A percentile compares a stretch with the other conserved stretches of the same genome.
phyloP scores from a whole-genome alignment of 257 asterid species.

The Solanum virginianum region DNA sequence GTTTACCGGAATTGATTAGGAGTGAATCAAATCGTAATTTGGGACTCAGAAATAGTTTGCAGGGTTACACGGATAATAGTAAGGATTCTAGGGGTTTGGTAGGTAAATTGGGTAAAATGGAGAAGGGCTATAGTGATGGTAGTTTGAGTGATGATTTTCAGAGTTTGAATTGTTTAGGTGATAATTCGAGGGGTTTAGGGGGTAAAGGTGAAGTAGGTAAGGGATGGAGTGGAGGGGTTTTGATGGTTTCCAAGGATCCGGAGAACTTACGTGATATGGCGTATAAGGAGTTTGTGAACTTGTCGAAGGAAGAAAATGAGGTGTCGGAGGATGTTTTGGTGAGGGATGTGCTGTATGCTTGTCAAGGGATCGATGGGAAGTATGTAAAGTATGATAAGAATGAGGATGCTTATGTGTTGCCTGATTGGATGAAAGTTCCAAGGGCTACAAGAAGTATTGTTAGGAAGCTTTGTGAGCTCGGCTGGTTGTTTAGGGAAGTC shows the following conservation, averaged over 20 bases:
- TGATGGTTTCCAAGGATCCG: conserved; percentile 72
- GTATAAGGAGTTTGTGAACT: conserved; percentile 51
- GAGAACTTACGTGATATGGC: conserved; percentile 80
- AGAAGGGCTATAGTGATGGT: conserved; percentile 18
- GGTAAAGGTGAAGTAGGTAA: conserved; percentile 38
- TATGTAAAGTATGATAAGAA: conserved; percentile 59
- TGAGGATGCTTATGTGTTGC: conserved; percentile 57
- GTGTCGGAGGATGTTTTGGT: conserved; percentile 76
- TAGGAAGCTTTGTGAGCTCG: conserved; percentile 84
- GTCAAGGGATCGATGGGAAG: conserved; percentile 95
- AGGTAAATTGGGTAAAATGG: conserved; percentile 18
- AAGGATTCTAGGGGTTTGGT: conserved; percentile 18
- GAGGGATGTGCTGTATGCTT: conserved; percentile 85
- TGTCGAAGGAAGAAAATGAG: conserved; percentile 81
- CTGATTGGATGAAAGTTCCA: conserved; percentile 49
- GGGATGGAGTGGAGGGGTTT: conserved; percentile 63
- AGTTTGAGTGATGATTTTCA: conserved; percentile 25
- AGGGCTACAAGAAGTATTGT: conserved; percentile 63
- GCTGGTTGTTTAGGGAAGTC: conserved; percentile 90
- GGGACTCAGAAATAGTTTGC: conserved; percentile 3
- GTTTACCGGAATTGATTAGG: conserved; percentile 49
- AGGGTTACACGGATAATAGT: neutral
- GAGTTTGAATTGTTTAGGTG: conserved; percentile 30
- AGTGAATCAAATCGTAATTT: conserved; percentile 13
- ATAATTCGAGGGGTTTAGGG: conserved; percentile 21